Evolutionary conservation across 345 rosid species (phyloP).

Genomic region (Citrus inodora): DNA sequence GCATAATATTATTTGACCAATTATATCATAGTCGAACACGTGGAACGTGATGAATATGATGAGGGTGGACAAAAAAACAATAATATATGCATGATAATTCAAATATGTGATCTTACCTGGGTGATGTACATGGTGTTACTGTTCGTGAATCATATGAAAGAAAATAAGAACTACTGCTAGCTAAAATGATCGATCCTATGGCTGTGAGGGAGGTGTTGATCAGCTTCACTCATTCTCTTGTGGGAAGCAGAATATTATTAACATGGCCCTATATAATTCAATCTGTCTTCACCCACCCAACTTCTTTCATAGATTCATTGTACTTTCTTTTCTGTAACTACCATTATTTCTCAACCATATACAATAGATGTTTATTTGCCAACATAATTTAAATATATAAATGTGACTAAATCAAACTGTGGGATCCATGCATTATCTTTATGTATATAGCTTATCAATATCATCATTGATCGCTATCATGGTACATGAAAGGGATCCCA

Average conservation of each 20-base stretch:
- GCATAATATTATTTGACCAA: too few species aligned
- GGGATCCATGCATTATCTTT: not conserved
- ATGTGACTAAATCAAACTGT: not conserved
- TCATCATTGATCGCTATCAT: not conserved
- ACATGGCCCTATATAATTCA: not conserved
- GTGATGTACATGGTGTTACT: too few species aligned
- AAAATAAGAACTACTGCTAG: not conserved
- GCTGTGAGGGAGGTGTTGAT: too few species aligned
- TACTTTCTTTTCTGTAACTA: not conserved
- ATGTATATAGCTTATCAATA: not conserved
- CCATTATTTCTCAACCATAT: not conserved
- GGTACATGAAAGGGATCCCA: not conserved
- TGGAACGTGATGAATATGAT: too few species aligned
- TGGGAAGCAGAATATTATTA: too few species aligned
- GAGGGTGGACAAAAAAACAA: too few species aligned
- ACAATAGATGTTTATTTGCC: too few species aligned
- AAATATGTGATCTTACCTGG: too few species aligned
- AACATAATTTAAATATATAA: not conserved
- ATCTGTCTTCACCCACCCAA: not conserved
- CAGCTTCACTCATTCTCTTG: not conserved
- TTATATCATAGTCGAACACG: not conserved
- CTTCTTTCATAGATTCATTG: constrained; percentile 2
- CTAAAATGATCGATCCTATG: not conserved
- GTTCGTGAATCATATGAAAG: not conserved
- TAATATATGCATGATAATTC: too few species aligned